Conservation (phyloP, 2,329 filamentous ascomycete species). For the Plenodomus biglobosus region DNA sequence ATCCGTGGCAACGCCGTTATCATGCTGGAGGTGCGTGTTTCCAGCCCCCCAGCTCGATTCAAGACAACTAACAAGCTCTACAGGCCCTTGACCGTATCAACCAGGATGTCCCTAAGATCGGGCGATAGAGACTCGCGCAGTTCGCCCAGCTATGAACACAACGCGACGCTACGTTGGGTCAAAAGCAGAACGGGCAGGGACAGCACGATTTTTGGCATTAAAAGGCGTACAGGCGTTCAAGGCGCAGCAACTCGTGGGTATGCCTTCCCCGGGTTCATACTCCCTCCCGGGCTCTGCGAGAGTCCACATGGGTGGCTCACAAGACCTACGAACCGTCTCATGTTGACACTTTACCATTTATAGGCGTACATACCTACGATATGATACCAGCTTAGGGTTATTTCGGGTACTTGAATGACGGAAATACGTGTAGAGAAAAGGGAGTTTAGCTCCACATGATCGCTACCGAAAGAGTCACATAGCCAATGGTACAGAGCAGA, state of each 20-base stretch:
- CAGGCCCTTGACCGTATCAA: conserved; percentile 44
- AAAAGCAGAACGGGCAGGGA: not conserved
- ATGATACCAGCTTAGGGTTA: conserved; percentile 29
- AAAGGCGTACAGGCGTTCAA: conserved; percentile 23
- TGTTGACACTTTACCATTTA: conserved; percentile 25
- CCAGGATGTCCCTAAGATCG: conserved; percentile 38
- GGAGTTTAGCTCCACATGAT: not conserved
- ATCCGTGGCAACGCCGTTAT: conserved; percentile 98
- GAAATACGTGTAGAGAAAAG: conserved; percentile 16
- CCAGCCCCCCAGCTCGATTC: not conserved
- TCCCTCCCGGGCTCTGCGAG: not conserved
- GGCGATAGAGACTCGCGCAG: conserved; percentile 18
- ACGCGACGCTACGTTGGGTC: not conserved
- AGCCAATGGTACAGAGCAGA: conserved; percentile 2
- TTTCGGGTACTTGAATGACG: conserved; percentile 9
- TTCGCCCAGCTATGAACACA: not conserved
- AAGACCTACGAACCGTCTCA: conserved; percentile 9
- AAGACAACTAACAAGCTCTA: conserved; percentile 8
- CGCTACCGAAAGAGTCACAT: conserved; percentile 5
- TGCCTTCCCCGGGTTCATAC: conserved; percentile 18
- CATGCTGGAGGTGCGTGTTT: conserved; percentile 73
- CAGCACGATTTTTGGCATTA: conserved; percentile 7
- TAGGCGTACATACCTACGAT: conserved; percentile 21
- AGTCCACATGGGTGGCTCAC: not conserved
- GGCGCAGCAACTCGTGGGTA: conserved; percentile 22